Base-by-base conservation (phyloP, 208 protist genomes). In the Leishmania tarentolae region DNA sequence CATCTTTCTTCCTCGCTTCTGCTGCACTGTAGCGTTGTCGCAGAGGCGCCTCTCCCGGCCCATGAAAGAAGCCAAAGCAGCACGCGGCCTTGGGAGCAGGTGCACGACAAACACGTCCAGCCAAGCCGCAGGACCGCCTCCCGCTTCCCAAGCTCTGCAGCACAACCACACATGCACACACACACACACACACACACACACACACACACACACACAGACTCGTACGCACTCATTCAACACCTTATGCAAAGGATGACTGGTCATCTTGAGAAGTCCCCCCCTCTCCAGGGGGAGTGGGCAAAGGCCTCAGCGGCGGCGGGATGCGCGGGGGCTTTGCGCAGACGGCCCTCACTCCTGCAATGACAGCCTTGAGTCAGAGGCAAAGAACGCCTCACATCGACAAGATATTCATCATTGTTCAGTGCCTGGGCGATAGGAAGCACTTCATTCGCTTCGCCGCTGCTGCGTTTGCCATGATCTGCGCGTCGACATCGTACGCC, bases 401-500 rank as follows among this genome's bases (percentile, higher is more conserved):
- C 52, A 78, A n/a, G 70, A 71, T 61, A 83, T 75, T 19, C 56
- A 52, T 9, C 50, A 61, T 13, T 13, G 59, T 80, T 15, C 81
- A 88, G 50, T 70, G 71, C 37, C 69, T 88, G 53, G 88, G 71
- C 65, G 86, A 91, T 61, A 65, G 81, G 50, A 72, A 59, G 44
- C 85, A 85, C 53, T 91, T 91, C 79, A 65, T 69, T 47, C 69
- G 86, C 73, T 74, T 91, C 66, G 82, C 85, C 24, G 78, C 80
- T 78, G 84, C 50, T 13, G 35, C 46, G 17, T 90, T 93, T 65
- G 86, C 76, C 4, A 82, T 87, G 73, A 87, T 91, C 79, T 88
- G 80, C 50, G 81, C 85, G 24, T 94, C 91, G 15, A 84, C 85
- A 8, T 83, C 68, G 47, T 94, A 92, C 75, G 84, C 88, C 59